Base-by-base conservation (phyloP, 768 basidiomycete species). In the Rhizopogon vinicolor region DNA sequence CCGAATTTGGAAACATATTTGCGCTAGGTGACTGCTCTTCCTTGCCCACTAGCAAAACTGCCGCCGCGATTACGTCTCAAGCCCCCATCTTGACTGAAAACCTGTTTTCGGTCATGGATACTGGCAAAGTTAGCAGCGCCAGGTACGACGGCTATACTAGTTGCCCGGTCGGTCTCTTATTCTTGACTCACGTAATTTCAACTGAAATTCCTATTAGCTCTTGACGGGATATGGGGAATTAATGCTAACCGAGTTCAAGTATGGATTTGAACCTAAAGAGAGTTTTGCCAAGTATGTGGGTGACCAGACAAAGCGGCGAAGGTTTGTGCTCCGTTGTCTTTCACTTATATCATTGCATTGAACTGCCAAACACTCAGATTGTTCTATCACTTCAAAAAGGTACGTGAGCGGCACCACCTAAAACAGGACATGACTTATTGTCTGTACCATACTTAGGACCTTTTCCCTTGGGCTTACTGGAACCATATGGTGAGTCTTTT, bases 1-100 rank as follows among this genome's bases (percentile, higher is more conserved):
- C 85, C 19, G 80, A 84, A 63, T 89, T 77, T 64, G 72, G 76
- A 41, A 98, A 97, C 68, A 81, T 98, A 31, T 98, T 94, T 70
- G 80, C 91, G 7, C 66, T 98, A 10, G 96, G 96, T n/a, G 96
- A 99, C 67, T 90, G 89, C 64, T 89, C 91, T 22, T 90, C 86
- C 37, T 72, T 97, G 29, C 96, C 96, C 7, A 98, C 93, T 28
- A 93, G 91, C 70, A 99, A 96, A 79, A 99, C 96, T 0, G 92
- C 90, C 0, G 95, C 96, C 13, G 96, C 95, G 5, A 89, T 98
- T 63, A 93, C 91, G 2, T 84, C 84, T 0, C 93, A 99, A 70
- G 86, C 90, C 1, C 96, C 96, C 10, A 87, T 99, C 5, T 78
- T 98, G 44, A 82, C 87, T 1, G 91, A 98, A 72, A 98, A 98